These are phyloP conservation scores for Phytophthora litchii DNA, from an alignment of 352 stramenopile species.

Conservation along the genomic window DNA sequence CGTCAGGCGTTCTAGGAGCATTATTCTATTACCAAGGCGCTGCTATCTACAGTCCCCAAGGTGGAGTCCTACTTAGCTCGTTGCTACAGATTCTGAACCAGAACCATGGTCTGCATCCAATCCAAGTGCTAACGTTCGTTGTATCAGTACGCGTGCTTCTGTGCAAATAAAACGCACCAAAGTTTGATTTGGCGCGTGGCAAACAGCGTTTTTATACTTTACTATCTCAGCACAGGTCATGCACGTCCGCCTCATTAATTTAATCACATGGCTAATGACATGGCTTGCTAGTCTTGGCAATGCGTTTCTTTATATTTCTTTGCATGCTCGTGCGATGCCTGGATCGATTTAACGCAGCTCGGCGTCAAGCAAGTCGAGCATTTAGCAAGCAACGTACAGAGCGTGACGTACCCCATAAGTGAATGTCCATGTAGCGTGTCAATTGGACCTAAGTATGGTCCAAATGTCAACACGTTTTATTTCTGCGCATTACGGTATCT, in stretches of 20 bases:
- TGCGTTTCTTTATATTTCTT: too few relatives aligned
- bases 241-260: too few relatives aligned
- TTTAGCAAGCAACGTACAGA: slow-evolving; percentile 11
- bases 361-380: background rate
- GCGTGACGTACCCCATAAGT: slow-evolving; percentile 8
- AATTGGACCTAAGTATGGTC: background rate
- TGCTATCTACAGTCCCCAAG: too few relatives aligned
- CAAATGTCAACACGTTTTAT: background rate
- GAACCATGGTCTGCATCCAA: slow-evolving; percentile 12
- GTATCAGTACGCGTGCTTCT: background rate
- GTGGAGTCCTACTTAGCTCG: background rate
- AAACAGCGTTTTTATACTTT: slow-evolving; percentile 16
- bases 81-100: background rate
- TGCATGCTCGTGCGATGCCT: too few relatives aligned
- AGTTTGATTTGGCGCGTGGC: slow-evolving; percentile 4
- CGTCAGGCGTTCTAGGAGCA: background rate
- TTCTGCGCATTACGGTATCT: slow-evolving; percentile 8
- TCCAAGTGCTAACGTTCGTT: slow-evolving; percentile 17
- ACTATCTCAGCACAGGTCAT: too few relatives aligned
- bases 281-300: background rate
- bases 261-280: too few relatives aligned
- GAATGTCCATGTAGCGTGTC: background rate
- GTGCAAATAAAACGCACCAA: background rate
- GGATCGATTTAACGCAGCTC: too few relatives aligned
- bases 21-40: slow-evolving; percentile 5